A percentile compares a stretch with the other conserved stretches of the same genome.
These are phyloP conservation scores for Aspergillus fumigatiaffinis DNA, from an alignment of 2,329 filamentous ascomycete species.

Conservation along the genomic window DNA sequence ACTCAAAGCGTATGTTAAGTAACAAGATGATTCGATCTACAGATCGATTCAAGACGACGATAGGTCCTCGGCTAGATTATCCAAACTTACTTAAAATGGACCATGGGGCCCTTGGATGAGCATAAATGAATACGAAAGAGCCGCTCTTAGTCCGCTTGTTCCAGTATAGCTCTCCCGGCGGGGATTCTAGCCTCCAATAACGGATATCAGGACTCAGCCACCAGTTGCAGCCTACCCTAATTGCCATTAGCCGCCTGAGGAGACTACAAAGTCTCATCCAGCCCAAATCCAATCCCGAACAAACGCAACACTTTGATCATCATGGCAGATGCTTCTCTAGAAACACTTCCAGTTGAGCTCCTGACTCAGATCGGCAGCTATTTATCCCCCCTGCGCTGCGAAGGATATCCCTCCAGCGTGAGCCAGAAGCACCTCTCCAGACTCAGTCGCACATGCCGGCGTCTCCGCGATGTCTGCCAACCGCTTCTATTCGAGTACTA, in stretches of 20 bases:
- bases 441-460: slow-evolving; percentile 1
- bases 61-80: neutral
- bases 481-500: slow-evolving; percentile 1
- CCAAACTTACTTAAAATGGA: no score
- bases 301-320: neutral
- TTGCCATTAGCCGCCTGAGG: neutral
- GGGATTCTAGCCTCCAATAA: neutral
- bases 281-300: neutral
- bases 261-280: neutral
- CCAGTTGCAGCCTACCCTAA: neutral
- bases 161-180: neutral
- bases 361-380: neutral
- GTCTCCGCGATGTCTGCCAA: neutral
- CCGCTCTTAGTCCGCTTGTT: neutral
- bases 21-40: no score
- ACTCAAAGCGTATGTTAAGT: no score
- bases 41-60: no score
- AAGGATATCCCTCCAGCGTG: neutral
- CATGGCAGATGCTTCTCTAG: neutral
- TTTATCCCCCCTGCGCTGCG: neutral
- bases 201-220: neutral
- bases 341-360: neutral
- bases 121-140: neutral
- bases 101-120: neutral
- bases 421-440: neutral